Evolutionary conservation across 805 yeast genomes (phyloP), one percentile per base, ranked within the genome.

Genomic region (Spathaspora arborariae): DNA sequence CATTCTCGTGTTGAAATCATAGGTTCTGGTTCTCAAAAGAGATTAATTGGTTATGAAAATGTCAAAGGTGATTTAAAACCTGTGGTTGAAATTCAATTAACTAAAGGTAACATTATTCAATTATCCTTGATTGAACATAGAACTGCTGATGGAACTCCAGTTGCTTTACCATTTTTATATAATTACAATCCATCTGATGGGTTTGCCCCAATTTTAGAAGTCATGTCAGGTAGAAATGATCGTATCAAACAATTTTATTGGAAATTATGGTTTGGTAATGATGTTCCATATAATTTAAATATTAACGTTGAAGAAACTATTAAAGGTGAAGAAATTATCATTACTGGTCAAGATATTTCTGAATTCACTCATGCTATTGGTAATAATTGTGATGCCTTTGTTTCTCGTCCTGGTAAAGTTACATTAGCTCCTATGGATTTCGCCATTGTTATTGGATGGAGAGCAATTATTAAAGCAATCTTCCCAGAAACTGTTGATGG

Each of bases 381-480:
- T 56, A 94, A 94, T 80, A 85, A 86, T 56, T 90, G 96, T 68
- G 98, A 94, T 73, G 96, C 95, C 51, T 94, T 90, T 59, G 96
- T 91, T 56, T 79, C 85, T 49, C 83, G 96, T 75, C 80, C 88
- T 43, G 94, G 91, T 54, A 85, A 88, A 68, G 80, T 79, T 53
- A 84, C 88, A 49, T 76, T 82, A 57, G 99, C 98, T 42, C 99
- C 99, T 61, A 92, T 94, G 98, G 99, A 94, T 75, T 94, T 91
- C 64, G 98, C 99, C 42, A 94, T 94, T 67, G 97, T 94, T 48
- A 81, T 91, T 58, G 98, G 99, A 40, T 94, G 99, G 99, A 86
- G 85, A 74, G 95, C 97, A 43, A 92, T 94, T 64, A 92, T 94
- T 75, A 89, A 87, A 75, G 91, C 97, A n/a, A 88, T 94, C 58